phyloP scores from a whole-genome alignment of 164 flowering plant species.

The Buxus sempervirens region DNA sequence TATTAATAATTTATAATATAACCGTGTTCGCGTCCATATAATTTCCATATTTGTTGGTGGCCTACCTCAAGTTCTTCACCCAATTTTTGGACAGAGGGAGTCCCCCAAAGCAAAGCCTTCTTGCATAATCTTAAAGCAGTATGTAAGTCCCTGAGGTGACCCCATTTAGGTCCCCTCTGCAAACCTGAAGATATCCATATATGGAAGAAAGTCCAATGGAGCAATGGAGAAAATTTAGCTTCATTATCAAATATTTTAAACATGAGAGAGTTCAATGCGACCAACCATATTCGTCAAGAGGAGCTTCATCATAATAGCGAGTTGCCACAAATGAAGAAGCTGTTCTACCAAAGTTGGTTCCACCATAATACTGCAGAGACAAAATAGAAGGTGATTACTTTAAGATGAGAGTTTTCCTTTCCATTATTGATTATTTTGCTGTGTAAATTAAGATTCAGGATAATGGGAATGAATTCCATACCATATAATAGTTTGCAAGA shows the following conservation, averaged over 20 bases:
- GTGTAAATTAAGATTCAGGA: too few relatives aligned
- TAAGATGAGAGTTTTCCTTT: not conserved
- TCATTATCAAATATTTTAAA: not conserved
- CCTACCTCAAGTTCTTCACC: constrained; percentile 47
- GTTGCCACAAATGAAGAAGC: constrained; percentile 57
- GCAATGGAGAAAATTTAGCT: not conserved
- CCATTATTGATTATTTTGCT: not conserved
- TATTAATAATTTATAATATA: too few relatives aligned
- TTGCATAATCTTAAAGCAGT: constrained; percentile 59
- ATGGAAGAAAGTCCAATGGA: not conserved
- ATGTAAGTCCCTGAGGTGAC: constrained; percentile 87
- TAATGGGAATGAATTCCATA: constrained; percentile 2
- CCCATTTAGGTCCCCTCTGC: constrained; percentile 71
- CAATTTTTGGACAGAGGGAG: constrained; percentile 21
- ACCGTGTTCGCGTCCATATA: not conserved
- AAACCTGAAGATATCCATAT: constrained; percentile 39
- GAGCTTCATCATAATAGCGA: constrained; percentile 86
- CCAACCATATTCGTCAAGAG: constrained; percentile 77
- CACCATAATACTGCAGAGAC: constrained; percentile 63
- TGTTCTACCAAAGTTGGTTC: constrained; percentile 74
- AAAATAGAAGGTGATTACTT: not conserved
- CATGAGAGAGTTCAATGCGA: not conserved
- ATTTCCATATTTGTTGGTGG: not conserved
- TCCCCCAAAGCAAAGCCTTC: constrained; percentile 70
- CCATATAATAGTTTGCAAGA: constrained; percentile 85